These are phyloP conservation scores for Prillingera fragicola DNA, from an alignment of 1,284 basidiomycete genomes.

Conservation along the genomic window DNA sequence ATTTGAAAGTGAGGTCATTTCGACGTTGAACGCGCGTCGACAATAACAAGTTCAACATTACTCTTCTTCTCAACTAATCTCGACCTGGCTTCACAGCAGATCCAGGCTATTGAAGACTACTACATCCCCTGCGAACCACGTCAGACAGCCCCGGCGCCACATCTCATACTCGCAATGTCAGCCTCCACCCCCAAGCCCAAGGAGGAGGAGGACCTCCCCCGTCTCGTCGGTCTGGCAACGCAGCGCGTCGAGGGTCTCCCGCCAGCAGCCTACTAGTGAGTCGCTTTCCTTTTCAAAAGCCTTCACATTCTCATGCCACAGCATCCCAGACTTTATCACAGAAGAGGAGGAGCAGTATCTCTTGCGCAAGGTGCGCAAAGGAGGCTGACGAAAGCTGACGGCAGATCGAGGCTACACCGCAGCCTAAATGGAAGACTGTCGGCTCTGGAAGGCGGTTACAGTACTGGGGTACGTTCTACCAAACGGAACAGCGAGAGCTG, in stretches of 20 bases:
- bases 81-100: no score
- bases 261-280: slow-evolving; percentile 35
- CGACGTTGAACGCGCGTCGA: no score
- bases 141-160: no score
- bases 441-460: slow-evolving; percentile 72
- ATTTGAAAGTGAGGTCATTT: no score
- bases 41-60: no score
- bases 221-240: slow-evolving; percentile 17
- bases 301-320: slow-evolving; percentile 32
- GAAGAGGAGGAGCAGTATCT: slow-evolving; percentile 72
- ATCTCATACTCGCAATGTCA: no score
- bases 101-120: no score
- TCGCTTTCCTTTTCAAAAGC: background rate
- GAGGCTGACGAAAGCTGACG: slow-evolving; percentile 8
- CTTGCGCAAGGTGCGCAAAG: slow-evolving; percentile 58
- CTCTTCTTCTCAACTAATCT: no score
- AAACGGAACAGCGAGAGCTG: background rate
- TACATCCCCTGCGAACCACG: no score
- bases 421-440: slow-evolving; percentile 76
- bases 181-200: no score
- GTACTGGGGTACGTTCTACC: slow-evolving; percentile 60
- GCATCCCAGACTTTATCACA: slow-evolving; percentile 75
- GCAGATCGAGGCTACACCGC: slow-evolving; percentile 69
- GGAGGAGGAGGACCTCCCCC: background rate
- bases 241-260: slow-evolving; percentile 24